These are phyloP conservation scores for Elaeagnus macrophylla DNA, from an alignment of 306 rosid species.

Conservation along the genomic window DNA sequence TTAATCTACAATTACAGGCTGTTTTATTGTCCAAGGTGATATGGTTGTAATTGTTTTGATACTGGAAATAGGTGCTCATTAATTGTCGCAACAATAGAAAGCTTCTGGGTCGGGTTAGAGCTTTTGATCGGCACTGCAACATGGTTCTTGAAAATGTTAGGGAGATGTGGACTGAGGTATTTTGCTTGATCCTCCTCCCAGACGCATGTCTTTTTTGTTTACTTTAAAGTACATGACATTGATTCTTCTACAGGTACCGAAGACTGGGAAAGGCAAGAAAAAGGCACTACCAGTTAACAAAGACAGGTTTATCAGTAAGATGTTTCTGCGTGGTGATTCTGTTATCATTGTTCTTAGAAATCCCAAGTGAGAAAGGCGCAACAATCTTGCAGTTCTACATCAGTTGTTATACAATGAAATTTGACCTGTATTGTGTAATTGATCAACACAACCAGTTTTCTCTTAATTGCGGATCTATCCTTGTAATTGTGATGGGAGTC, in stretches of 20 bases:
- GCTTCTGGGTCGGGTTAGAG: conserved; percentile 87
- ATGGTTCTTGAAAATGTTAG: conserved; percentile 95
- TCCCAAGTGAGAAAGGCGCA: conserved; percentile 41
- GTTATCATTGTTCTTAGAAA: conserved; percentile 89
- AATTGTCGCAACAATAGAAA: conserved; percentile 84
- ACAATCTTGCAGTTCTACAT: too few species aligned
- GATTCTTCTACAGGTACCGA: conserved; percentile 46
- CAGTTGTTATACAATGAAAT: too few species aligned
- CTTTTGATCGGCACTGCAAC: conserved; percentile 91
- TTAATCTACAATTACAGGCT: not conserved
- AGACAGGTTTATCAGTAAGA: conserved; percentile 86
- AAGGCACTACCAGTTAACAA: conserved; percentile 87
- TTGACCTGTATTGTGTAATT: too few species aligned
- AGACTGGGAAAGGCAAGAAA: conserved; percentile 86
- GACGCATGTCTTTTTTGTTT: not conserved
- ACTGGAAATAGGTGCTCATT: conserved; percentile 51
- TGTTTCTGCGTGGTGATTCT: conserved; percentile 86
- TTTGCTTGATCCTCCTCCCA: not conserved
- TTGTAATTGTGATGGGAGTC: too few species aligned
- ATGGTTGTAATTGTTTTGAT: not conserved
- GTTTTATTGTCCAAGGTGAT: too few species aligned
- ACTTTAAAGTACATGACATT: not conserved
- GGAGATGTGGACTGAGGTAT: conserved; percentile 99
- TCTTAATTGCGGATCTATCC: too few species aligned
- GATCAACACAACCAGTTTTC: too few species aligned